These are phyloP conservation scores for Fennellomyces sp. DNA, from an alignment of 371 early-diverging fungal genomes.

Conservation along the genomic window DNA sequence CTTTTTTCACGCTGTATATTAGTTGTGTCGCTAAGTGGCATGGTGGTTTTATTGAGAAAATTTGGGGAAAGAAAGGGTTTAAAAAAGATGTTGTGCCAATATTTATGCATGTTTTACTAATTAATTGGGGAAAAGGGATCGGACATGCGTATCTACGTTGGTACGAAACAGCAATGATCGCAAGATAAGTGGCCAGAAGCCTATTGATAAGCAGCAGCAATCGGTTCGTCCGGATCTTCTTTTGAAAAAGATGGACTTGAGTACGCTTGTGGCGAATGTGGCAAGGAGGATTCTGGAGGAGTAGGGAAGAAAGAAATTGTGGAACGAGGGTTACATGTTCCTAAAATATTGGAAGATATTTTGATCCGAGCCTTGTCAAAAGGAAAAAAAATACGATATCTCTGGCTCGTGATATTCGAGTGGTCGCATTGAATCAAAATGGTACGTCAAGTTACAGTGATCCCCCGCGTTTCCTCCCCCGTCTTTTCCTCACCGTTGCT, in stretches of 20 bases:
- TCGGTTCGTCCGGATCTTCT: slow-evolving; percentile 10
- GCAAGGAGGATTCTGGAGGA: slow-evolving; percentile 2
- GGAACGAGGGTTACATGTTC: neutral
- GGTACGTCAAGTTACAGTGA: too few species aligned
- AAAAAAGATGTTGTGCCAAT: too few species aligned
- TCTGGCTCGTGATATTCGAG: neutral
- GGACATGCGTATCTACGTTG: slow-evolving; percentile 1
- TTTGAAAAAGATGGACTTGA: slow-evolving; percentile 2
- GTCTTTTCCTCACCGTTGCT: too few species aligned
- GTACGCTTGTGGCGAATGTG: slow-evolving; percentile 3
- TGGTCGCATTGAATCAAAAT: neutral
- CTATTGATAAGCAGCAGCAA: neutral
- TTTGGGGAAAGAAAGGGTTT: too few species aligned
- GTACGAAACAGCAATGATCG: neutral
- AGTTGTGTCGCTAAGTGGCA: too few species aligned
- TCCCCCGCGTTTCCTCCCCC: too few species aligned
- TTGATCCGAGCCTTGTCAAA: neutral
- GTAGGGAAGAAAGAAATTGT: slow-evolving; percentile 5
- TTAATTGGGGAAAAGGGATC: slow-evolving; percentile 3
- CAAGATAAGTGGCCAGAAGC: neutral
- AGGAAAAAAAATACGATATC: neutral
- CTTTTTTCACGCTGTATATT: too few species aligned
- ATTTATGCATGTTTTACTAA: too few species aligned
- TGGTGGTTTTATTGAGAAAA: too few species aligned
- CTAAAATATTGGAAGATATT: slow-evolving; percentile 8